phyloP scores from a whole-genome alignment of 495 filamentous ascomycete genomes.

The Lichina pygmaea region DNA sequence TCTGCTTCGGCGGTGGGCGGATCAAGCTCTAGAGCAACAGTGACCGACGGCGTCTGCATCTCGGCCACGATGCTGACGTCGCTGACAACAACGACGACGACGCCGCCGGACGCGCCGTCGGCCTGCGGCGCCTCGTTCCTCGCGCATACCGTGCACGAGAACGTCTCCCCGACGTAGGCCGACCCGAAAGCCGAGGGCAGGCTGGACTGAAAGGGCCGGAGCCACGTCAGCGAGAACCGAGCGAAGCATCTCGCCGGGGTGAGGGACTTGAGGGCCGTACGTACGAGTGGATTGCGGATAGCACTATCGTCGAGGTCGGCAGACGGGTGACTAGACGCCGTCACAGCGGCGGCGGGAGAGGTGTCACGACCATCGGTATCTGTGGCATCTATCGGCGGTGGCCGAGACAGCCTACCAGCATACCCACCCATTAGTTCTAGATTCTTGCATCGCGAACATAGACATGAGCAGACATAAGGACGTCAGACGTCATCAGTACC shows the following conservation, averaged over 20 bases:
- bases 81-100: slow-evolving; percentile 17
- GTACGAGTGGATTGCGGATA: slow-evolving; percentile 31
- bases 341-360: slow-evolving; percentile 14
- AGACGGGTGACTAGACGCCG: slow-evolving; percentile 25
- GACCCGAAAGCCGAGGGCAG: slow-evolving; percentile 80
- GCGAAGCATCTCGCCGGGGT: neutral
- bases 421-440: slow-evolving; percentile 7
- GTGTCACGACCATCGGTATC: no score
- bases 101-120: slow-evolving; percentile 15
- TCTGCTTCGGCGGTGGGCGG: slow-evolving; percentile 12
- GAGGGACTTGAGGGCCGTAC: neutral
- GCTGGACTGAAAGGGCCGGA: slow-evolving; percentile 27
- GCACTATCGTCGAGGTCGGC: slow-evolving; percentile 21
- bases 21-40: slow-evolving; percentile 26
- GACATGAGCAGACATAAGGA: neutral
- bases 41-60: slow-evolving; percentile 70
- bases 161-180: slow-evolving; percentile 87
- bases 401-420: neutral
- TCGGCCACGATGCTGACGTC: slow-evolving; percentile 66
- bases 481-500: neutral
- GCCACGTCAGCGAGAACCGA: neutral
- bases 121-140: slow-evolving; percentile 30
- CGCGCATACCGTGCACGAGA: slow-evolving; percentile 77
- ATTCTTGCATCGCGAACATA: slow-evolving; percentile 11
- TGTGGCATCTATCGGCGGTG: no score